Conservation (phyloP, 345 rosid genomes). For the Lumnitzera racemosa region DNA sequence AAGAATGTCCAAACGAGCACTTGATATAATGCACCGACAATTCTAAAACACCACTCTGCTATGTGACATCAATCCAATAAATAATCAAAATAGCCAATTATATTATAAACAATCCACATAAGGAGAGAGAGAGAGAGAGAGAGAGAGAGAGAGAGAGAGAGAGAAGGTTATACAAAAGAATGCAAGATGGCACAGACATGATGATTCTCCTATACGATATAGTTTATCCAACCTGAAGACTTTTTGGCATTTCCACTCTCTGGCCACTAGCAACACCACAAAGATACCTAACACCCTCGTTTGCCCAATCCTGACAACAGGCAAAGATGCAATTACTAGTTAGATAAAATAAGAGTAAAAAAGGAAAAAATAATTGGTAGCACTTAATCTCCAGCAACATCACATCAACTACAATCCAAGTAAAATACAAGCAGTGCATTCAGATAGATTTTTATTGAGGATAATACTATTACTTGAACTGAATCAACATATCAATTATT, state of each 20-base stretch:
- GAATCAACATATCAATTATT: too few relatives aligned
- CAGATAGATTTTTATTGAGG: too few relatives aligned
- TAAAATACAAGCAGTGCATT: too few relatives aligned
- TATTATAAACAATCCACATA: not conserved
- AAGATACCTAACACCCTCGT: slow-evolving; percentile 17
- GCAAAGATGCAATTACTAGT: not conserved
- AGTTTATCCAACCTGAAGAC: slow-evolving; percentile 11
- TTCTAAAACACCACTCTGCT: not conserved
- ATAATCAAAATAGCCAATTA: not conserved
- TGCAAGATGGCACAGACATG: too few relatives aligned
- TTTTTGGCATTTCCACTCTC: slow-evolving; percentile 15
- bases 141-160: not conserved
- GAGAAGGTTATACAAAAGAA: not conserved
- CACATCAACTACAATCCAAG: too few relatives aligned
- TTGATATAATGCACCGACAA: not conserved
- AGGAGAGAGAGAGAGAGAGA: not conserved
- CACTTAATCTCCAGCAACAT: too few relatives aligned
- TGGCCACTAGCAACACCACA: slow-evolving; percentile 12
- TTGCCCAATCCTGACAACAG: slow-evolving; percentile 13
- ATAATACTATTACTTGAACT: too few relatives aligned
- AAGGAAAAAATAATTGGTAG: not conserved
- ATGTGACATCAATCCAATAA: not conserved
- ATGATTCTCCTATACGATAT: too few relatives aligned
- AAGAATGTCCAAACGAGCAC: not conserved
- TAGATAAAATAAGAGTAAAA: not conserved